Evolutionary conservation across 192 early-diverging fungal genomes (phyloP).

Genomic region (Neocallimastix lanati): DNA sequence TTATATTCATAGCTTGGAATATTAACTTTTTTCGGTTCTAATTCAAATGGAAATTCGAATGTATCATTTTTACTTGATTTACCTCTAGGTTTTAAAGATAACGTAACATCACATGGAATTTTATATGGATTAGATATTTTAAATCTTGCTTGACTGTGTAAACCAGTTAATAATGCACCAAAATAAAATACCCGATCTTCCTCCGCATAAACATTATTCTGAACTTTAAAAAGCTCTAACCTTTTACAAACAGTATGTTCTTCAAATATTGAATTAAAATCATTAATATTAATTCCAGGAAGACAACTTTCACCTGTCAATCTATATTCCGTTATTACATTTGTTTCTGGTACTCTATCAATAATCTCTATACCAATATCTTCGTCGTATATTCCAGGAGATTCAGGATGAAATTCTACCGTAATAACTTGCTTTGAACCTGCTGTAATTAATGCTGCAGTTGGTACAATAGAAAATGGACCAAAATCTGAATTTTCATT

Average conservation of each 20-base stretch:
- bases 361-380: constrained; percentile 33
- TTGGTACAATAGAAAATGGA: constrained; percentile 34
- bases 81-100: constrained; percentile 22
- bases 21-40: constrained; percentile 30
- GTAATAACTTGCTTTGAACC: constrained; percentile 32
- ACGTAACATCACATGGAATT: constrained; percentile 28
- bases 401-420: constrained; percentile 41
- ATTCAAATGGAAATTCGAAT: constrained; percentile 36
- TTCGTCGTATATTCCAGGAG: constrained; percentile 34
- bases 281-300: constrained; percentile 38
- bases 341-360: constrained; percentile 22
- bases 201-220: constrained; percentile 38
- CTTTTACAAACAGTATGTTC: constrained; percentile 40
- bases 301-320: constrained; percentile 34
- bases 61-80: constrained; percentile 22
- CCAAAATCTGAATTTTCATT: constrained; percentile 35
- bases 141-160: constrained; percentile 31
- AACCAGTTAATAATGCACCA: constrained; percentile 31
- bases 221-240: constrained; percentile 27
- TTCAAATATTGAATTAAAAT: constrained; percentile 37
- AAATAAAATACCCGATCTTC: constrained; percentile 40
- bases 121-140: constrained; percentile 45
- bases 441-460: constrained; percentile 19
- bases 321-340: constrained; percentile 25
- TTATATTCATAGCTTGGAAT: constrained; percentile 37